phyloP scores from a whole-genome alignment of 129 eudicot genomes.

The Calendula officinalis region DNA sequence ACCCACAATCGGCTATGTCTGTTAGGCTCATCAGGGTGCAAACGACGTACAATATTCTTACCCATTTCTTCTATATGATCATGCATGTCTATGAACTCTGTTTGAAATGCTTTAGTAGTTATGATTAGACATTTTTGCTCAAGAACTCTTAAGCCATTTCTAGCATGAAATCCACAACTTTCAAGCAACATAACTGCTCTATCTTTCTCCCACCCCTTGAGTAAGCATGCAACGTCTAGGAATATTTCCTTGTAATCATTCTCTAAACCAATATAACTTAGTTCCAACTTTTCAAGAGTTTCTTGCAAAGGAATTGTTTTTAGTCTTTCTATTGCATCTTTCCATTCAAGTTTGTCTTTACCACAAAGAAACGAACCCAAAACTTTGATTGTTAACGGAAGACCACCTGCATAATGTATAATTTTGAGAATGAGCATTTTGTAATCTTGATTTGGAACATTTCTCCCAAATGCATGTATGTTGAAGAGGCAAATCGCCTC shows the following conservation, averaged over 20 bases:
- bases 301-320: not conserved
- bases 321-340: not conserved
- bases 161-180: slow-evolving; percentile 45
- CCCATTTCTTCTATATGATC: slow-evolving; percentile 56
- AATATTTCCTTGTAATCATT: slow-evolving; percentile 11
- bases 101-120: slow-evolving; percentile 5
- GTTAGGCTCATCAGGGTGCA: slow-evolving; percentile 27
- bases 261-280: not conserved
- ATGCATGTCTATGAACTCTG: slow-evolving; percentile 34
- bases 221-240: slow-evolving; percentile 1
- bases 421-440: not conserved
- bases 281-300: not conserved
- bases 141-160: slow-evolving; percentile 26
- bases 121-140: slow-evolving; percentile 36
- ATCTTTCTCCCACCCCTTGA: slow-evolving; percentile 17
- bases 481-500: slow-evolving; percentile 36
- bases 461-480: slow-evolving; percentile 41
- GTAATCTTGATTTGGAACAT: slow-evolving; percentile 24
- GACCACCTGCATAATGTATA: not conserved
- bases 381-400: slow-evolving; percentile 3
- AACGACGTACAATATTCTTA: slow-evolving; percentile 36
- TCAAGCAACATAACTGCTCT: slow-evolving; percentile 26
- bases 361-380: slow-evolving; percentile 2
- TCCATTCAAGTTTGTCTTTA: slow-evolving; percentile 1
- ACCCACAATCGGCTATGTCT: slow-evolving; percentile 53